Evolutionary conservation across 106 monocot species (phyloP), one percentile per base, ranked within the genome.

Genomic region (Dendrobium huoshanense): DNA sequence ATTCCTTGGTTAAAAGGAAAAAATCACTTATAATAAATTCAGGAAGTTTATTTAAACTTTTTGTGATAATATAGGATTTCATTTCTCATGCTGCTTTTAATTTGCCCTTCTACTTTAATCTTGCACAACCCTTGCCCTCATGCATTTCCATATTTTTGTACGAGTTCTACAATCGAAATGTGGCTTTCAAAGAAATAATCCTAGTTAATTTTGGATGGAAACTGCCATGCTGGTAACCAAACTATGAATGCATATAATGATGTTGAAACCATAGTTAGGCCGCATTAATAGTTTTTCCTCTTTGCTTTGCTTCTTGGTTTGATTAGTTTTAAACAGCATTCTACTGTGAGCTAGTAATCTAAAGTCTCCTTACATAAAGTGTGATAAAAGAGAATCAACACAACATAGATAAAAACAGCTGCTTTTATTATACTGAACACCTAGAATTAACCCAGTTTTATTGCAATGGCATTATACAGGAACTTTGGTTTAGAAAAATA

Each of bases 401-500:
- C 70, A 70, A 33, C 9, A 70, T 70, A 37, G 16, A 70, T 37
- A 70, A 33, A 15, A 29, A 44, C 43, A 18, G 9, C 0, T 74
- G 13, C 37, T 40, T 72, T 44, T 74, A 74, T 44, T 43, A 41
- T 74, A 44, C 19, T 42, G 8, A 44, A 74, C 20, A 42, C 70
- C 70, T 27, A 31, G 70, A 74, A 43, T 2, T 76, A 76, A 51
- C 47, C 13, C 37, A 43, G 61, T 67, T 72, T 55, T 42, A 72
- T 56, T 31, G 20, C 37, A 73, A 31, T 80, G 40, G 31, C 75
- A 79, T n/a, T 82, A 29, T 83, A 25, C 76, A 90, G 90, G 90
- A 87, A 82, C 61, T 47, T 79, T 75, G 65, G 73, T 79, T 41
- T 77, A 77, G 87, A 83, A 82, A 79, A 82, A 19, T 80, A 81